Evolutionary conservation across 2,329 filamentous ascomycete genomes (phyloP).

Genomic region (Venturia pyrina): DNA sequence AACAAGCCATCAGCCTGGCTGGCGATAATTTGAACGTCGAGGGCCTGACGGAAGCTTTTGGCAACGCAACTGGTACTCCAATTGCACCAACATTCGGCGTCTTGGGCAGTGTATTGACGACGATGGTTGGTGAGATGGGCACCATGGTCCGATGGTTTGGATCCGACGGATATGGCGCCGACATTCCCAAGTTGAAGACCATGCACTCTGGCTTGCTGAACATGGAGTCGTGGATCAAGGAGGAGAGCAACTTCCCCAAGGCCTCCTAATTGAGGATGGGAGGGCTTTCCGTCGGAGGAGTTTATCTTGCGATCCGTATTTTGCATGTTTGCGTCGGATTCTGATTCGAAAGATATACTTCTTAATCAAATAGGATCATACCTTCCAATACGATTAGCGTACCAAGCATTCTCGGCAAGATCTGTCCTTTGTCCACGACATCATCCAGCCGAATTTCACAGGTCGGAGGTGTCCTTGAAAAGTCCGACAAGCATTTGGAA

Average conservation of each 20-base stretch:
- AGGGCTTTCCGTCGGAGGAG: no score
- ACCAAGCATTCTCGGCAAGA: no score
- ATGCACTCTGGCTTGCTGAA: constrained; percentile 36
- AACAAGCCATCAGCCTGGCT: constrained; percentile 38
- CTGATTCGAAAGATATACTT: no score
- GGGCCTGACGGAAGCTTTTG: constrained; percentile 36
- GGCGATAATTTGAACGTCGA: constrained; percentile 42
- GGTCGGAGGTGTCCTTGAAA: no score
- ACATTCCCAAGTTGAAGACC: constrained; percentile 33
- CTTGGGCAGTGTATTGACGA: constrained; percentile 25
- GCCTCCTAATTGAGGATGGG: no score
- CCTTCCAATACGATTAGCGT: no score
- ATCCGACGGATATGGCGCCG: constrained; percentile 20
- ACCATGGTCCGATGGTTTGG: constrained; percentile 27
- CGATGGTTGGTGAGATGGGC: constrained; percentile 32
- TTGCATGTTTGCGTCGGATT: no score
- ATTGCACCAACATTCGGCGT: constrained; percentile 21
- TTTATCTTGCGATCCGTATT: no score
- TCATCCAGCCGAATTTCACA: no score
- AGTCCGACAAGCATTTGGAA: no score
- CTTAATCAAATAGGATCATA: no score
- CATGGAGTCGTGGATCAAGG: constrained; percentile 38
- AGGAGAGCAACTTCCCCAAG: constrained; percentile 10
- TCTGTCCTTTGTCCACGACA: no score
- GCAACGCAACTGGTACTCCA: constrained; percentile 34